Evolutionary conservation across 164 flowering plant genomes (phyloP).

Genomic region (Santalum album): DNA sequence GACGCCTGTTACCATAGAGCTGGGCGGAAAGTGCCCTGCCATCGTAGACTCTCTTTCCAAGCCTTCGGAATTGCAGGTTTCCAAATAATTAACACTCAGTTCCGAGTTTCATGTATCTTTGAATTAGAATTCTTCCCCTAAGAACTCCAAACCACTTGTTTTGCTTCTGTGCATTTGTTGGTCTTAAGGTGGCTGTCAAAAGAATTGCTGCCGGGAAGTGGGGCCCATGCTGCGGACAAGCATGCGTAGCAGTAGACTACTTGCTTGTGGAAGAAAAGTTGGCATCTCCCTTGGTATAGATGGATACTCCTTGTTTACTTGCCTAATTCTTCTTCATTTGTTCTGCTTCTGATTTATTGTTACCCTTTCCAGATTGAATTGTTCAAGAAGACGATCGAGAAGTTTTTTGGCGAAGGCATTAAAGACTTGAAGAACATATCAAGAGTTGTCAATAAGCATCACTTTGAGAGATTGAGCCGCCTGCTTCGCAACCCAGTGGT

Average conservation of each 20-base stretch:
- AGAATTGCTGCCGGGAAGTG: slow-evolving; percentile 64
- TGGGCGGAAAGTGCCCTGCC: slow-evolving; percentile 88
- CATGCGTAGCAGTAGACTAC: slow-evolving; percentile 71
- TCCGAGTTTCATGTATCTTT: too few relatives aligned
- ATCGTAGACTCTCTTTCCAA: slow-evolving; percentile 41
- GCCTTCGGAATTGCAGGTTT: slow-evolving; percentile 44
- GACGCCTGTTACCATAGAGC: slow-evolving; percentile 84
- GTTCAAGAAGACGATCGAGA: slow-evolving; percentile 33
- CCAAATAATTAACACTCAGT: too few relatives aligned
- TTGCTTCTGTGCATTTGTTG: background rate
- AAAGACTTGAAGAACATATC: slow-evolving; percentile 31
- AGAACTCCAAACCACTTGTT: background rate
- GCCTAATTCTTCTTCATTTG: background rate
- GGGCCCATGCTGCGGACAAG: slow-evolving; percentile 69
- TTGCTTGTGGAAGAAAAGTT: slow-evolving; percentile 54
- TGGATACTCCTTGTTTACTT: background rate
- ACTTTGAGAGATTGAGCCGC: slow-evolving; percentile 38
- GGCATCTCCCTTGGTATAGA: slow-evolving; percentile 46
- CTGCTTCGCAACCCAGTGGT: slow-evolving; percentile 57
- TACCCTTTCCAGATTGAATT: slow-evolving; percentile 43
- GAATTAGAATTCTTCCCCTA: too few relatives aligned
- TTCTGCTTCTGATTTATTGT: background rate
- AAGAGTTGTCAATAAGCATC: slow-evolving; percentile 51
- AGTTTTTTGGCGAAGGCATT: slow-evolving; percentile 47
- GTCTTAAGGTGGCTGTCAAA: slow-evolving; percentile 45